Evolutionary conservation across 345 rosid species (phyloP), one percentile per base, ranked within the genome.

Genomic region (Citrus glauca): DNA sequence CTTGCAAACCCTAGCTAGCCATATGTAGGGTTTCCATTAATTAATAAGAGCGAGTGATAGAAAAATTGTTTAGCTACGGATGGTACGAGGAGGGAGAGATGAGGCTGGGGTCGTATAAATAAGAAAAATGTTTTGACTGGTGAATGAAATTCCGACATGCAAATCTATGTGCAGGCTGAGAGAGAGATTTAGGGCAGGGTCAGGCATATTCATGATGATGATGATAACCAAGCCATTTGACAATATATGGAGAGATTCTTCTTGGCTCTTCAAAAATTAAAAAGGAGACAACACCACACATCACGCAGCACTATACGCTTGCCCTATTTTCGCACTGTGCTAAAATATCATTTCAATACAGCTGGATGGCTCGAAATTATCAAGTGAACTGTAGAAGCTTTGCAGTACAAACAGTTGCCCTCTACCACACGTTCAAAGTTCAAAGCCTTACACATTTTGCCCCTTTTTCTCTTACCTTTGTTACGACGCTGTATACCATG

Each of bases 91-190:
- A 76, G n/a, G 53, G 7, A 22, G 11, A 50, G 22, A 22, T 1
- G 33, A 45, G 66, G 32, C 9, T 37, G 70, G 4, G 22, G 24
- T 25, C n/a, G 22, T 77, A 67, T 77, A 77, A 66, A 77, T 77
- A 77, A 6, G n/a, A 63, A 24, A 57, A 45, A 13, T 13, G 25
- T 2, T 7, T 13, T 22, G 33, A 37, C 11, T 7, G 16, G 27
- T 53, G 53, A 50, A 33, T 0, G 38, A 6, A 61, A 30, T 17
- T 37, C 69, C 69, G 67, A 74, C 69, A 64, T 63, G 70, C 38
- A 64, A 74, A 74, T 74, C 78, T 74, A 48, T 20, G 2, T 16
- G 27, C 78, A 74, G 78, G 45, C 77, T 74, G 78, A 45, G 61
- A 9, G 28, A 17, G 24, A 74, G 78, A 74, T 74, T 74, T 74